Evolutionary conservation across 768 basidiomycete species (phyloP), one percentile per base, ranked within the genome.

Genomic region (Punctularia strigosozonata): DNA sequence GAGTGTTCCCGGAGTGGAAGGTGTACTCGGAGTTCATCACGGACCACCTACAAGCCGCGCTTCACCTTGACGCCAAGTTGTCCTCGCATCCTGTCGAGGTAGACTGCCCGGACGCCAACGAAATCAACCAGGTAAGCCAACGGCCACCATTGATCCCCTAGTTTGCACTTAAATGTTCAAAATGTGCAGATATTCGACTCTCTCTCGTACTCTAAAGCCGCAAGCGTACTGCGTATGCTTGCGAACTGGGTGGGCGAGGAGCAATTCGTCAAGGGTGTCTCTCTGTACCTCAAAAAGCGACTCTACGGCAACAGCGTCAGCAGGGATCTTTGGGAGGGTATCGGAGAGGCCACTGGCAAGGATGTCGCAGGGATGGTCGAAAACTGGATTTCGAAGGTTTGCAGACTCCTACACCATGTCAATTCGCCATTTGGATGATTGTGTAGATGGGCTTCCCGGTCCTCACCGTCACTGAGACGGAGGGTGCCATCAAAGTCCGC

Each of bases 1-100:
- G 75, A 56, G 65, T 82, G 30, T 81, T 74, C 59, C 88, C 86
- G 5, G 86, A 90, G 50, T 94, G 88, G 89, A 80, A 79, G 47
- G 75, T 84, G 32, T 71, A 85, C 50, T 73, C 80, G 2, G 69
- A 71, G 38, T 97, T 97, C 62, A 80, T 95, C 45, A 75, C 75
- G n/a, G 61, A 65, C 13, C 77, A 88, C 54, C 64, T 92, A 30
- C 73, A 75, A 40, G 62, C 67, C n/a, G 92, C 92, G 12, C 69
- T 97, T 20, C 59, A 63, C 24, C 71, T 94, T 34, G 94, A 98
- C 52, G 72, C 88, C 2, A 86, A 88, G 51, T 61, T 77, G 6
- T 88, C 87, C 17, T 89, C 86, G 8, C 92, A 98, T 56, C 85
- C 94, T 1, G 84, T 98, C 49, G 88, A 97, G 56, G 87, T 94